Percentiles rank a stretch among this genome's conserved stretches.
phyloP scores from a whole-genome alignment of 805 yeast genomes.

The Candida rishiriensis region DNA sequence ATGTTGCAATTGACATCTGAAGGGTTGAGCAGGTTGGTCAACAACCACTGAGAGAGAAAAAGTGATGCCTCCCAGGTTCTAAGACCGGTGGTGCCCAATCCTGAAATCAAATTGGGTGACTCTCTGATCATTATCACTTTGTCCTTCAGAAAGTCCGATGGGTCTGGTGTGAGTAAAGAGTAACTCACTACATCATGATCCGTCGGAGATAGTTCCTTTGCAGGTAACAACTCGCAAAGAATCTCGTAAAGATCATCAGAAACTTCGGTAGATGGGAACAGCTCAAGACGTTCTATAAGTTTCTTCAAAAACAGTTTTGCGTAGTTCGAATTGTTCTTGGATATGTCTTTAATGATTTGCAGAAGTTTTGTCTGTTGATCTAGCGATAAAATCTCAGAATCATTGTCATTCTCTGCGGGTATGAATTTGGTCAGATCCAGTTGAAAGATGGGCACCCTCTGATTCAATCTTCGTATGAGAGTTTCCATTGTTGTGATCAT shows the following conservation, averaged over 20 bases:
- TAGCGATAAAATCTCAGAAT: slow-evolving; percentile 2
- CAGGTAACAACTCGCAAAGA: slow-evolving; percentile 33
- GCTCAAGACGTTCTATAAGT: slow-evolving; percentile 35
- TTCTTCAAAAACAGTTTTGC: slow-evolving; percentile 41
- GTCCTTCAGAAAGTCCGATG: slow-evolving; percentile 2
- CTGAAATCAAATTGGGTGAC: slow-evolving; percentile 60
- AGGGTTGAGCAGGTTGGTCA: slow-evolving; percentile 6
- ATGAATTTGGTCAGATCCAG: slow-evolving; percentile 6
- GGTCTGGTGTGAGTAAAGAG: slow-evolving; percentile 19
- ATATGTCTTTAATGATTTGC: slow-evolving; percentile 17
- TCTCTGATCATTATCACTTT: slow-evolving; percentile 41
- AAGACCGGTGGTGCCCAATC: slow-evolving; percentile 80
- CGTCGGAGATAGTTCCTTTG: slow-evolving; percentile 33
- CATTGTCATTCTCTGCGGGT: background rate
- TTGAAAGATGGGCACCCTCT: slow-evolving; percentile 25
- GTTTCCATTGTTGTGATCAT: slow-evolving; percentile 18
- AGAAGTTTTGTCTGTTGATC: slow-evolving; percentile 22
- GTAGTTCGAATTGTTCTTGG: slow-evolving; percentile 46
- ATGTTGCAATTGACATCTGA: background rate
- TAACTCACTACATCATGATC: slow-evolving; percentile 36
- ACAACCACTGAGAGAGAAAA: slow-evolving; percentile 52
- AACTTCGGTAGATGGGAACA: slow-evolving; percentile 18
- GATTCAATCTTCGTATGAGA: slow-evolving; percentile 22
- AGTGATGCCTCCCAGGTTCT: slow-evolving; percentile 94
- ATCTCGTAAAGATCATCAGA: slow-evolving; percentile 42